Percentiles rank a stretch among this genome's conserved stretches.
These are phyloP conservation scores for Colletotrichum sp. DNA, from an alignment of 2,329 filamentous ascomycete genomes.

Conservation along the genomic window DNA sequence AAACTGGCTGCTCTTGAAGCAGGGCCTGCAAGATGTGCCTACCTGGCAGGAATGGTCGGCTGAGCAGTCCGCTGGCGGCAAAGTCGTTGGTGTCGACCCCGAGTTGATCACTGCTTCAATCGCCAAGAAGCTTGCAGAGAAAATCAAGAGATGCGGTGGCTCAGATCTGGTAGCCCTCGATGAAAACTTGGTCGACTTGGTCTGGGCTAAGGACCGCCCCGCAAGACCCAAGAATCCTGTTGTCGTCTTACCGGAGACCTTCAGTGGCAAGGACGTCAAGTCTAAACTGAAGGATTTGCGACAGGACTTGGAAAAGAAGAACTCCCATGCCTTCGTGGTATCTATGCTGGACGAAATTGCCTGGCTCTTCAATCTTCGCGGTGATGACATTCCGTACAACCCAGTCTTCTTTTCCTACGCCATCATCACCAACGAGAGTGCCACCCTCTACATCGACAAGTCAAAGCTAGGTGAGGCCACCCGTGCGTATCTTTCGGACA, in stretches of 20 bases:
- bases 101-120: slow-evolving; percentile 75
- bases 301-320: slow-evolving; percentile 92
- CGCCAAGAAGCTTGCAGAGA: slow-evolving; percentile 77
- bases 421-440: slow-evolving; percentile 77
- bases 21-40: slow-evolving; percentile 89
- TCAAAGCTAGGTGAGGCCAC: slow-evolving; percentile 76
- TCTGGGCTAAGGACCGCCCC: slow-evolving; percentile 83
- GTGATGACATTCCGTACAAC: slow-evolving; percentile 96
- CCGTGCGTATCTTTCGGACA: slow-evolving; percentile 71
- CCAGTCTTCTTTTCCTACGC: slow-evolving; percentile 99
- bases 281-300: slow-evolving; percentile 85
- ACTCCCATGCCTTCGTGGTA: slow-evolving; percentile 84
- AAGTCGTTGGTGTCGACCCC: slow-evolving; percentile 89
- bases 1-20: slow-evolving; percentile 93
- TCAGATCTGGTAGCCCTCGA: slow-evolving; percentile 75
- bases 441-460: slow-evolving; percentile 84
- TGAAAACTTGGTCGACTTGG: slow-evolving; percentile 85
- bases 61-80: slow-evolving; percentile 84
- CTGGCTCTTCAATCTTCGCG: slow-evolving; percentile 97
- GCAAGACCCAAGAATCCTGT: slow-evolving; percentile 77
- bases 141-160: slow-evolving; percentile 86
- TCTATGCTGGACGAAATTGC: slow-evolving; percentile 97
- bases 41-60: slow-evolving; percentile 98
- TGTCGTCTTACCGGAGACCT: slow-evolving; percentile 72
- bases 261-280: slow-evolving; percentile 81